These are phyloP conservation scores for Ceratobasidium sp. DNA, from an alignment of 1,284 basidiomycete genomes.

Conservation along the genomic window DNA sequence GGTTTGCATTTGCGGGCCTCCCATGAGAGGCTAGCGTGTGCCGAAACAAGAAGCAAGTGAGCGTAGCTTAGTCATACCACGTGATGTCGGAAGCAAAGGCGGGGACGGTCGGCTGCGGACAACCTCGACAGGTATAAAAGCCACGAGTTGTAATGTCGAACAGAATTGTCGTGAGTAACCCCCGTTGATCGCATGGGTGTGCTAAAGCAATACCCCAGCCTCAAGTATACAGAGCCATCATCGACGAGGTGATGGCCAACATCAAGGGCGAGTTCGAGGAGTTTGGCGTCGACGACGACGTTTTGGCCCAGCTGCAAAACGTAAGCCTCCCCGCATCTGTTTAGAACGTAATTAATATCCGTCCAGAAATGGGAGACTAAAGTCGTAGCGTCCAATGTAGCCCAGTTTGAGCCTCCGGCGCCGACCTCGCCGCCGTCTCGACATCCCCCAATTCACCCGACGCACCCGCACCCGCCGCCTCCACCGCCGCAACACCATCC, in stretches of 20 bases:
- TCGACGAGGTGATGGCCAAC: constrained; percentile 66
- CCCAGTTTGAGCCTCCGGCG: constrained; percentile 60
- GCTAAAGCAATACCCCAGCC: constrained; percentile 55
- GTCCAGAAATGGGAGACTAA: constrained; percentile 65
- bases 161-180: constrained; percentile 46
- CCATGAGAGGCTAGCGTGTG: too few species aligned
- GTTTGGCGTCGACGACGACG: constrained; percentile 68
- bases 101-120: constrained; percentile 13
- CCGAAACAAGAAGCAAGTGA: too few species aligned
- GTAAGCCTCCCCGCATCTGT: constrained; percentile 49
- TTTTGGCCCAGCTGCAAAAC: constrained; percentile 62
- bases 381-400: constrained; percentile 63
- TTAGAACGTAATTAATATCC: neutral
- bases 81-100: constrained; percentile 40
- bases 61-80: constrained; percentile 25
- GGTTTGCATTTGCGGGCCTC: too few species aligned
- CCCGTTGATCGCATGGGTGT: neutral
- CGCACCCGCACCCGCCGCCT: constrained; percentile 46
- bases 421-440: constrained; percentile 46
- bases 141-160: constrained; percentile 45
- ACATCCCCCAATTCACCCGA: constrained; percentile 45
- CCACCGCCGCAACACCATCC: constrained; percentile 45
- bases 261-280: constrained; percentile 68
- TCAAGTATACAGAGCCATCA: constrained; percentile 64
- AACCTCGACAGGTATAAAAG: constrained; percentile 41